Evolutionary conservation across 495 filamentous ascomycete species (phyloP).

Genomic region (Haplographium delicatum): DNA sequence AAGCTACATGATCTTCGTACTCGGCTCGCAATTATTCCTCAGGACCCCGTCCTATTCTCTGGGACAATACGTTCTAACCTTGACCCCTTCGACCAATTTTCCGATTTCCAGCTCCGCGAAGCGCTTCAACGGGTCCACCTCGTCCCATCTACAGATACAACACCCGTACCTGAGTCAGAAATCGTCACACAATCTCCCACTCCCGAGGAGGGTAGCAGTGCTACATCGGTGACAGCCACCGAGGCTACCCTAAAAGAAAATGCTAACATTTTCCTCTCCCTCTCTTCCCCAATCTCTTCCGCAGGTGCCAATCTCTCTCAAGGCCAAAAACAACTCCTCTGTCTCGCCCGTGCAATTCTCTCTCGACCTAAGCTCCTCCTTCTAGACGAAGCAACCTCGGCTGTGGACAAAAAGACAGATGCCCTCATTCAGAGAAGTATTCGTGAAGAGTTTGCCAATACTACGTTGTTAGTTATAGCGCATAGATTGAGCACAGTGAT

Average conservation of each 20-base stretch:
- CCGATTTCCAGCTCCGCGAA: conserved; percentile 49
- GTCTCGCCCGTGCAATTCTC: conserved; percentile 46
- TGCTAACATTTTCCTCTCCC: conserved; percentile 40
- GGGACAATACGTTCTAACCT: conserved; percentile 48
- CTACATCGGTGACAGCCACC: conserved; percentile 5
- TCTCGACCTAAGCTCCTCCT: conserved; percentile 39
- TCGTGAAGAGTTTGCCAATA: conserved; percentile 29
- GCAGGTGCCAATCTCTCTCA: conserved; percentile 35
- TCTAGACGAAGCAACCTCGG: conserved; percentile 48
- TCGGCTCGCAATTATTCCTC: conserved; percentile 47
- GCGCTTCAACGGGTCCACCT: conserved; percentile 56
- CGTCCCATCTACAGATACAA: conserved; percentile 28
- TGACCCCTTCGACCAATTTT: conserved; percentile 46
- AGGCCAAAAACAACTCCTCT: conserved; percentile 46
- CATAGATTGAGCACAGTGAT: conserved; percentile 45
- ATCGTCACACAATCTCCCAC: not conserved
- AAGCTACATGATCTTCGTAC: conserved; percentile 43
- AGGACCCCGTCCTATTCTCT: conserved; percentile 47
- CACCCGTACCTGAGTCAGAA: conserved; percentile 8
- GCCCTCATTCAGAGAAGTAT: conserved; percentile 41
- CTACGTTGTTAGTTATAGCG: conserved; percentile 45
- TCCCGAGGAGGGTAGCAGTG: conserved; percentile 7
- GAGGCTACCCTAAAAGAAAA: conserved; percentile 3
- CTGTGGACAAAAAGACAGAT: conserved; percentile 46
- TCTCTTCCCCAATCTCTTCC: conserved; percentile 36